A percentile compares a stretch with the other conserved stretches of the same genome.
Conservation (phyloP, 2,329 filamentous ascomycete genomes). For the Ophiostoma pallidulum region DNA sequence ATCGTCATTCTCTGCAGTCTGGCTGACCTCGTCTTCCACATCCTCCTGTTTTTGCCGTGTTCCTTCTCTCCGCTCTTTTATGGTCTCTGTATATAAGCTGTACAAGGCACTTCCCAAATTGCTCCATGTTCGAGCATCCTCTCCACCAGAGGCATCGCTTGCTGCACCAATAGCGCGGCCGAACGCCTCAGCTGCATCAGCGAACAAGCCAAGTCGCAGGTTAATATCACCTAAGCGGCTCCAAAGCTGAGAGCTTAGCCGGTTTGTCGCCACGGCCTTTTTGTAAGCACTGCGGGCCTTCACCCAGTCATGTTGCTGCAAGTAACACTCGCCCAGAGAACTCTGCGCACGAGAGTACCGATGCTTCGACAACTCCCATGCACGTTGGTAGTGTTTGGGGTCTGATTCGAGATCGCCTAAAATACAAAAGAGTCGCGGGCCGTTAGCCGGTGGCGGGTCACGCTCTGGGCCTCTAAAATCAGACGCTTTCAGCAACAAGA, state of each 20-base stretch:
- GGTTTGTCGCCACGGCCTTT: constrained; percentile 67
- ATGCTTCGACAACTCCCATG: constrained; percentile 75
- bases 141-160: constrained; percentile 59
- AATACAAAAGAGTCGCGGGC: constrained; percentile 84
- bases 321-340: constrained; percentile 71
- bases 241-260: constrained; percentile 77
- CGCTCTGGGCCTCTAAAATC: constrained; percentile 55
- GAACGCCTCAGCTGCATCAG: constrained; percentile 75
- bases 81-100: constrained; percentile 51
- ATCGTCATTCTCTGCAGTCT: constrained; percentile 11
- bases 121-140: constrained; percentile 87
- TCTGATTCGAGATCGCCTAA: constrained; percentile 80
- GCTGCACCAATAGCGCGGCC: constrained; percentile 63
- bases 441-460: constrained; percentile 65
- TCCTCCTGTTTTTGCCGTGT: constrained; percentile 12
- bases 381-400: constrained; percentile 65
- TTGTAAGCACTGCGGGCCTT: constrained; percentile 70
- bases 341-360: constrained; percentile 82
- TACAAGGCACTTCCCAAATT: constrained; percentile 82
- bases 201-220: constrained; percentile 66
- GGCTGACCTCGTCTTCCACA: constrained; percentile 21
- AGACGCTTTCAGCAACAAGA: constrained; percentile 44
- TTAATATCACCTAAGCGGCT: constrained; percentile 82
- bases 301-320: constrained; percentile 54
- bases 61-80: constrained; percentile 28